Evolutionary conservation across 208 protist genomes (phyloP).

Genomic region (Acanthamoeba castellanii): DNA sequence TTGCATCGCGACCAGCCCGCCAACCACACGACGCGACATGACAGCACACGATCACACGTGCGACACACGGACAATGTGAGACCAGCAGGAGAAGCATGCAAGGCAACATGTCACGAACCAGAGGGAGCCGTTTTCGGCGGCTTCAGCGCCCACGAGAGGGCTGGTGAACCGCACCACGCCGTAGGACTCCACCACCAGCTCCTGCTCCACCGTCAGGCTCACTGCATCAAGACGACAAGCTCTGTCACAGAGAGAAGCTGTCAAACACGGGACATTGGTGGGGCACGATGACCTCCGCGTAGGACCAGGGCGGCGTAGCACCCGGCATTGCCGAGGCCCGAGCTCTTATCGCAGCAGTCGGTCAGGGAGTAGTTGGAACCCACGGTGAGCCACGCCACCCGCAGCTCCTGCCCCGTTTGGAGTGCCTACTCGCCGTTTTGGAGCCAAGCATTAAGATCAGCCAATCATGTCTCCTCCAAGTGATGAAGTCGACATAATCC

Average conservation of each 20-base stretch:
- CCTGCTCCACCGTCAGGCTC: background rate
- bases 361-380: background rate
- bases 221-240: no score
- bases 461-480: no score
- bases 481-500: no score
- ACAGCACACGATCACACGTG: no score
- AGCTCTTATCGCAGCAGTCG: background rate
- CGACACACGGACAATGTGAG: no score
- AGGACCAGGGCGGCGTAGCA: background rate
- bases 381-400: background rate
- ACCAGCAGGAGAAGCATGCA: no score
- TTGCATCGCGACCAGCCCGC: no score
- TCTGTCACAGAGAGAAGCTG: no score
- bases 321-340: background rate
- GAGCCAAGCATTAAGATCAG: no score
- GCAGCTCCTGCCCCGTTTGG: background rate
- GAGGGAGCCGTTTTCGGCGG: background rate
- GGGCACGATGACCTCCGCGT: background rate
- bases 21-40: no score
- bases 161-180: background rate
- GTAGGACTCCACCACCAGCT: background rate
- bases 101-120: background rate
- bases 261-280: no score
- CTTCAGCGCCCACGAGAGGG: background rate
- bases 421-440: background rate